These are phyloP conservation scores for Dalbergia oliveri DNA, from an alignment of 306 rosid species.

Conservation along the genomic window DNA sequence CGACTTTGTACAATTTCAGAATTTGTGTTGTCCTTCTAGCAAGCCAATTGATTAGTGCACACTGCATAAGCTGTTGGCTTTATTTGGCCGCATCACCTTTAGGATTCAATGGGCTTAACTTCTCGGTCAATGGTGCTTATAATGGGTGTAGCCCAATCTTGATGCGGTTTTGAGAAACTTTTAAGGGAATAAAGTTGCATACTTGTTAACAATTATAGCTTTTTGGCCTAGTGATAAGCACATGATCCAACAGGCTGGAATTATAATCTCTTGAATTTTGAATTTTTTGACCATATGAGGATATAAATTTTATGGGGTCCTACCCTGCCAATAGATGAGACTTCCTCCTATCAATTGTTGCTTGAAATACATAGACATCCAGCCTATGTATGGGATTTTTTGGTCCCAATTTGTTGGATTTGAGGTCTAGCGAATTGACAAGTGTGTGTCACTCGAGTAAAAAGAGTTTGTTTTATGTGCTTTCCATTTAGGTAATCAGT, in stretches of 20 bases:
- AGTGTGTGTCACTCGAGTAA: background rate
- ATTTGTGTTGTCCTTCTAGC: background rate
- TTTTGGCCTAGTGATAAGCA: no score
- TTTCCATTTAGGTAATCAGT: background rate
- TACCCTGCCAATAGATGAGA: background rate
- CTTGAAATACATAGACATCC: background rate
- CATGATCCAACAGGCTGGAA: background rate
- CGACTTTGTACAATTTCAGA: background rate
- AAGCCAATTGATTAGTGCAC: constrained; percentile 1
- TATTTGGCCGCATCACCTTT: no score
- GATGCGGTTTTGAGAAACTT: no score
- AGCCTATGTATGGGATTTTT: background rate
- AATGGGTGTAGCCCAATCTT: no score
- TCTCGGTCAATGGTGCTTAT: no score
- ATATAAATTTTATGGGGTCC: background rate
- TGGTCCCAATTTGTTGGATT: background rate
- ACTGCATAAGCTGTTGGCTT: background rate
- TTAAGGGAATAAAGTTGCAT: no score
- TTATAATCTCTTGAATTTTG: background rate
- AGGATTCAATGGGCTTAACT: no score
- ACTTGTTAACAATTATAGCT: no score
- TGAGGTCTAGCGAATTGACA: background rate
- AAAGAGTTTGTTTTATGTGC: background rate
- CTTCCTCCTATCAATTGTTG: background rate
- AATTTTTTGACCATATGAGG: background rate